Conservation (phyloP, 176 grass and related monocot species). For the Musa acuminata region DNA sequence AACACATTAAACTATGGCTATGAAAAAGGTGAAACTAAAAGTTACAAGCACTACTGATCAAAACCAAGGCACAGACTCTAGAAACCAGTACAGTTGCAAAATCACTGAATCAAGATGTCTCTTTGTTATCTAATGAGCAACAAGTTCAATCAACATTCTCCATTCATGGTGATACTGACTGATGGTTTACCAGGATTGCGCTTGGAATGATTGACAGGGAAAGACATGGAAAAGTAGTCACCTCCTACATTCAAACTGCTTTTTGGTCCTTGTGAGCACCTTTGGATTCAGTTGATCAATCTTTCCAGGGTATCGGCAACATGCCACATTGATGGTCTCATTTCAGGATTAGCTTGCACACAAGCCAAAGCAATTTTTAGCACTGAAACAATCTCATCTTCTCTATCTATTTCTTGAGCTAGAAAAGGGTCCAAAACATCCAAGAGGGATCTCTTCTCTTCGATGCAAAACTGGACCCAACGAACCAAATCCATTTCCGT, state of each 20-base stretch:
- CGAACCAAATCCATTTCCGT: slow-evolving; percentile 76
- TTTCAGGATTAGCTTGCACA: slow-evolving; percentile 54
- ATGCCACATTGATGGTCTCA: slow-evolving; percentile 54
- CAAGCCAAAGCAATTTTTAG: slow-evolving; percentile 74
- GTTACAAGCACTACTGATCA: no score
- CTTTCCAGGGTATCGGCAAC: slow-evolving; percentile 49
- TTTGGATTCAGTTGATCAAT: background rate
- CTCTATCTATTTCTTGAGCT: slow-evolving; percentile 34
- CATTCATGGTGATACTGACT: background rate
- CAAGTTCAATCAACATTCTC: no score
- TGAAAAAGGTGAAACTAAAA: no score
- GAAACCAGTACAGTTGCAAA: no score
- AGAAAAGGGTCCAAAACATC: slow-evolving; percentile 69
- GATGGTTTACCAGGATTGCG: background rate
- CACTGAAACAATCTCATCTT: slow-evolving; percentile 68
- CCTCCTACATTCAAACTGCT: background rate
- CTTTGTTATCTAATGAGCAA: no score
- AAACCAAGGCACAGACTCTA: no score
- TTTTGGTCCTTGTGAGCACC: no score
- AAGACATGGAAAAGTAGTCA: background rate
- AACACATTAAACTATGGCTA: no score
- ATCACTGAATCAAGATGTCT: no score
- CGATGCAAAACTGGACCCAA: slow-evolving; percentile 81
- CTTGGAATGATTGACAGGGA: background rate
- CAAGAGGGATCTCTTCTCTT: slow-evolving; percentile 65